Conservation (phyloP, 148 eudicot species). For the Agrostemma githago region DNA sequence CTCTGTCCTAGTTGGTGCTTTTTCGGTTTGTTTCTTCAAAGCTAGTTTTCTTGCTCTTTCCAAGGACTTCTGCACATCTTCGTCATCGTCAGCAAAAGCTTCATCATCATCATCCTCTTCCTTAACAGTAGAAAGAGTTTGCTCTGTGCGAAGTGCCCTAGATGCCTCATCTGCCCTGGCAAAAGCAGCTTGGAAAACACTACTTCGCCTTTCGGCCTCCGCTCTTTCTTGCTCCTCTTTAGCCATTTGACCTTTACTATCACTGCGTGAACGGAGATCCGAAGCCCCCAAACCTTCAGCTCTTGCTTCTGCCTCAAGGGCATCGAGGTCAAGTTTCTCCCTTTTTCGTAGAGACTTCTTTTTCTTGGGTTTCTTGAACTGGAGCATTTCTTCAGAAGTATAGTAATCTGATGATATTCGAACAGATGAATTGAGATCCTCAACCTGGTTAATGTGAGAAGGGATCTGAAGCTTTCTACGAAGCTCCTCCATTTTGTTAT, state of each 20-base stretch:
- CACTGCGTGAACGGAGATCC: slow-evolving; percentile 85
- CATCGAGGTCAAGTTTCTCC: slow-evolving; percentile 83
- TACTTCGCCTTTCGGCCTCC: slow-evolving; percentile 72
- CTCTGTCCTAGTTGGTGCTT: slow-evolving; percentile 43
- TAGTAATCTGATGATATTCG: slow-evolving; percentile 68
- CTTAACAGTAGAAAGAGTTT: slow-evolving; percentile 22
- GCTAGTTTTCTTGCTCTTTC: slow-evolving; percentile 87
- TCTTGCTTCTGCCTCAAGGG: slow-evolving; percentile 90
- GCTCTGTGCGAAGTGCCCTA: slow-evolving; percentile 59
- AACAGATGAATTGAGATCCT: slow-evolving; percentile 58
- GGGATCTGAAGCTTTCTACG: slow-evolving; percentile 72
- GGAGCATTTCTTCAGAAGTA: slow-evolving; percentile 81
- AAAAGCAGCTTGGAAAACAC: slow-evolving; percentile 67
- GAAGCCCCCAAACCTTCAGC: slow-evolving; percentile 73
- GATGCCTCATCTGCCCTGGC: slow-evolving; percentile 93
- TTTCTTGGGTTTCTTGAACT: slow-evolving; percentile 94
- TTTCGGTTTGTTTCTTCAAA: slow-evolving; percentile 54
- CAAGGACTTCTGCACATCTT: slow-evolving; percentile 73
- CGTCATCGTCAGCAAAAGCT: slow-evolving; percentile 75
- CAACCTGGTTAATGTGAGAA: slow-evolving; percentile 40
- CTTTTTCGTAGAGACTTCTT: slow-evolving; percentile 90
- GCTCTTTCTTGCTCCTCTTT: slow-evolving; percentile 68
- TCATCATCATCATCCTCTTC: slow-evolving; percentile 52
- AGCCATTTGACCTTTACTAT: slow-evolving; percentile 50
- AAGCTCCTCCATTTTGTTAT: slow-evolving; percentile 92